phyloP scores from a whole-genome alignment of 2,329 filamentous ascomycete genomes.

The Pseudocercospora macadamiae region DNA sequence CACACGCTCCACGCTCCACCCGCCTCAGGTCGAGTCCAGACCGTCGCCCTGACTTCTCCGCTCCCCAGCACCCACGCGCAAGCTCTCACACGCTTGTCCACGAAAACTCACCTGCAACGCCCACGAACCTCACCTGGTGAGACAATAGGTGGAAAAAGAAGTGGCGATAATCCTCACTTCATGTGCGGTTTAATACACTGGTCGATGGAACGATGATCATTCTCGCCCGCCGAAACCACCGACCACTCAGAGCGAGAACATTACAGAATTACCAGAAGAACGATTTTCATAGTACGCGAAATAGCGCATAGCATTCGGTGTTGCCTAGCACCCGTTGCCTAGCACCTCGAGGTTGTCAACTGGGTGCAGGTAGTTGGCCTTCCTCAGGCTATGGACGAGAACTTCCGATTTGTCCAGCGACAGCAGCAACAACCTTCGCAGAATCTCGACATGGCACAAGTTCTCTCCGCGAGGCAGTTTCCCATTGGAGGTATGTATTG shows the following conservation, averaged over 20 bases:
- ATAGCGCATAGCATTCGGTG: neutral
- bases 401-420: conserved; percentile 2
- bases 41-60: conserved; percentile 8
- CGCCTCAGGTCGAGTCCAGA: neutral
- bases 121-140: too few relatives aligned
- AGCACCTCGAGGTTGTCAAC: neutral
- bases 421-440: conserved; percentile 7
- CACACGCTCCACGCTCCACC: neutral
- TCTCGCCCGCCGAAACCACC: neutral
- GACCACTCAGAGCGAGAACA: neutral
- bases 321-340: too few relatives aligned
- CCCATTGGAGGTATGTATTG: neutral
- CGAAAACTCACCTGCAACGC: too few relatives aligned
- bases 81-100: neutral
- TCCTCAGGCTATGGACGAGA: conserved; percentile 16
- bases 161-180: neutral
- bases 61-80: conserved; percentile 1
- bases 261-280: neutral
- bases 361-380: conserved; percentile 7
- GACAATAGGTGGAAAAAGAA: too few relatives aligned
- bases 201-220: conserved; percentile 4
- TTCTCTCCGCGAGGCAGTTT: conserved; percentile 4
- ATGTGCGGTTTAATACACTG: neutral
- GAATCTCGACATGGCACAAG: conserved; percentile 13
- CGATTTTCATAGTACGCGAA: neutral